A percentile compares a stretch with the other conserved stretches of the same genome.
Evolutionary conservation across 441 rosid species (phyloP).

Genomic region (Adansonia grandidieri): DNA sequence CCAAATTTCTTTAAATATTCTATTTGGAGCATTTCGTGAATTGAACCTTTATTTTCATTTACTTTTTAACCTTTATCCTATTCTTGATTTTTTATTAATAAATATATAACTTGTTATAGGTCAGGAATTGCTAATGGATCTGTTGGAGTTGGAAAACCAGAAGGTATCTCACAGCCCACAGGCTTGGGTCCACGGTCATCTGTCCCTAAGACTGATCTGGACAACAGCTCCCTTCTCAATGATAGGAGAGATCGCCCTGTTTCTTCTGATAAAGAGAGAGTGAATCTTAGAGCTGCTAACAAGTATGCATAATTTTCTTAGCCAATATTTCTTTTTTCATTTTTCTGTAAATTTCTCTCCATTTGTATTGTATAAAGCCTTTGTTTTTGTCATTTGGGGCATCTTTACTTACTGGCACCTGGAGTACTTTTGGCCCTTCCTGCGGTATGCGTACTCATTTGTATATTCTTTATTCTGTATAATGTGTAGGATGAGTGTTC

Average conservation of each 20-base stretch:
- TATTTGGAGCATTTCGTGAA: neutral
- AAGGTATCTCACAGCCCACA: slow-evolving; percentile 58
- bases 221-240: slow-evolving; percentile 57
- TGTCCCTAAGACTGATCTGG: slow-evolving; percentile 65
- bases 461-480: slow-evolving; percentile 28
- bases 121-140: slow-evolving; percentile 73
- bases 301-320: slow-evolving; percentile 61
- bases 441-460: slow-evolving; percentile 15
- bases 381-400: slow-evolving; percentile 7
- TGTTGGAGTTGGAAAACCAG: slow-evolving; percentile 73
- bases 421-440: slow-evolving; percentile 10
- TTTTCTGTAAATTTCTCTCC: neutral
- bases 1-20: slow-evolving; percentile 7
- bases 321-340: slow-evolving; percentile 18
- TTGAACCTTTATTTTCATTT: slow-evolving; percentile 4
- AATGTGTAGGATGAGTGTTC: slow-evolving; percentile 64
- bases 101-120: slow-evolving; percentile 50
- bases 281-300: slow-evolving; percentile 68
- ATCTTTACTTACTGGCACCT: slow-evolving; percentile 5
- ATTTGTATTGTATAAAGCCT: slow-evolving; percentile 8
- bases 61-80: slow-evolving; percentile 18
- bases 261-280: slow-evolving; percentile 83
- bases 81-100: slow-evolving; percentile 23
- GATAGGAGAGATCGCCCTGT: slow-evolving; percentile 80
- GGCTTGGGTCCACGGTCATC: slow-evolving; percentile 70